Evolutionary conservation across 208 protist genomes (phyloP).

Genomic region (Herpetomonas samuelpessoai): DNA sequence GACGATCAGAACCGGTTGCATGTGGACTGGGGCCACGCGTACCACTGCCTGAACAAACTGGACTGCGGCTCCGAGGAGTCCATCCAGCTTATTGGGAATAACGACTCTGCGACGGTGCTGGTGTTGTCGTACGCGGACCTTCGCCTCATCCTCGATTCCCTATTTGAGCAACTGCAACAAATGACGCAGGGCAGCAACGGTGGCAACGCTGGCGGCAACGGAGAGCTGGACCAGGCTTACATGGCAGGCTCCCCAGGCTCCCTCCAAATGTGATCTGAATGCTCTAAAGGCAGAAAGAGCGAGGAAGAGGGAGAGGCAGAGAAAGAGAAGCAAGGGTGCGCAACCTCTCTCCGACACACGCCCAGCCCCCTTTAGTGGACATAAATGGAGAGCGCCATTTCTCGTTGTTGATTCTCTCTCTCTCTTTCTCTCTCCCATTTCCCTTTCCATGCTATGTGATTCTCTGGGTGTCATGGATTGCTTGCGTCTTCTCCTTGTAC

Average conservation of each 20-base stretch:
- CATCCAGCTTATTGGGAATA: conserved; percentile 91
- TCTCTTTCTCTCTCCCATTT: conserved; percentile 7
- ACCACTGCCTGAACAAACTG: conserved; percentile 97
- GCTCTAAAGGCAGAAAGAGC: neutral
- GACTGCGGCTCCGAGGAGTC: conserved; percentile 93
- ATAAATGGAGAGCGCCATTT: neutral
- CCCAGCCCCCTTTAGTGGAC: neutral
- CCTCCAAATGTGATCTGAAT: conserved; percentile 2
- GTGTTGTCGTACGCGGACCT: conserved; percentile 95
- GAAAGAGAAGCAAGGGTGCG: neutral
- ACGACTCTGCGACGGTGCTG: conserved; percentile 86
- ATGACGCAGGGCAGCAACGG: conserved; percentile 32
- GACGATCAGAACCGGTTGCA: conserved; percentile 88
- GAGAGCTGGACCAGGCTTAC: conserved; percentile 13
- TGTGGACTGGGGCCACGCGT: conserved; percentile 94
- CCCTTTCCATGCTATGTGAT: too few species aligned
- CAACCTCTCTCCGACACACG: neutral
- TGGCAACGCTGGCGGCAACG: conserved; percentile 21
- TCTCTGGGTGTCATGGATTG: too few species aligned
- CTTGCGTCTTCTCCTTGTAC: too few species aligned
- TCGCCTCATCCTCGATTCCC: conserved; percentile 75
- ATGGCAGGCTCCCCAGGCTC: conserved; percentile 2
- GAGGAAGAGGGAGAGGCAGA: neutral
- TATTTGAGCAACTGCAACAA: conserved; percentile 86
- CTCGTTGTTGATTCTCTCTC: conserved; percentile 9